Conservation (phyloP, 176 grass and related monocot species). For the Hyparrhenia diplandra region DNA sequence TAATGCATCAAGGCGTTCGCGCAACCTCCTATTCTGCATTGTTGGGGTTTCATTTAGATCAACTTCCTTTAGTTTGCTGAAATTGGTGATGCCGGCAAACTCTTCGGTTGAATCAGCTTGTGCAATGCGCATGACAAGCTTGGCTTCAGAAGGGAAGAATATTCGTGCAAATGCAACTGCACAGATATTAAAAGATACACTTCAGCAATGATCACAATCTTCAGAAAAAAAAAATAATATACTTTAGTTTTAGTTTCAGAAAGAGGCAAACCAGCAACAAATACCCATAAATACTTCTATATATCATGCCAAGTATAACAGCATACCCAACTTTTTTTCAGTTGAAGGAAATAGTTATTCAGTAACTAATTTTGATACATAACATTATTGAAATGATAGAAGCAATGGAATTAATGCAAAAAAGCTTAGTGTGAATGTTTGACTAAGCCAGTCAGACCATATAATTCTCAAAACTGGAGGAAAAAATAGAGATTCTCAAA, state of each 20-base stretch:
- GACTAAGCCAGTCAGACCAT: background rate
- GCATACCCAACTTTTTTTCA: background rate
- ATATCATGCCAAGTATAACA: background rate
- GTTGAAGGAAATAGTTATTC: background rate
- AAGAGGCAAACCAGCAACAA: background rate
- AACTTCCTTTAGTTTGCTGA: slow-evolving; percentile 62
- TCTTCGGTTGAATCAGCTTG: slow-evolving; percentile 75
- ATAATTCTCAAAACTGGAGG: background rate
- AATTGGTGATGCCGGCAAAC: slow-evolving; percentile 61
- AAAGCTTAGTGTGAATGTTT: background rate
- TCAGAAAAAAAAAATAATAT: no score
- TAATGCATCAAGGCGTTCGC: slow-evolving; percentile 67
- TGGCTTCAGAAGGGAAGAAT: slow-evolving; percentile 93
- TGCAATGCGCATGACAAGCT: slow-evolving; percentile 85
- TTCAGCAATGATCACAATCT: background rate
- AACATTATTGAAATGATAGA: background rate
- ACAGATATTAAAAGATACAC: background rate
- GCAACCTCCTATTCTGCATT: slow-evolving; percentile 70
- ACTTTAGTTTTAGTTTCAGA: slow-evolving; percentile 21
- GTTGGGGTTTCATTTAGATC: slow-evolving; percentile 87
- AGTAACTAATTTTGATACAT: background rate
- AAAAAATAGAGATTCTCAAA: no score
- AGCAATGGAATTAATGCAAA: background rate
- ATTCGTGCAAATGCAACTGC: slow-evolving; percentile 95
- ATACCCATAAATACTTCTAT: background rate